Percentiles rank a stretch among this genome's conserved stretches.
These are phyloP conservation scores for Ochromonadaceae sp. DNA, from an alignment of 352 stramenopile species.

Conservation along the genomic window DNA sequence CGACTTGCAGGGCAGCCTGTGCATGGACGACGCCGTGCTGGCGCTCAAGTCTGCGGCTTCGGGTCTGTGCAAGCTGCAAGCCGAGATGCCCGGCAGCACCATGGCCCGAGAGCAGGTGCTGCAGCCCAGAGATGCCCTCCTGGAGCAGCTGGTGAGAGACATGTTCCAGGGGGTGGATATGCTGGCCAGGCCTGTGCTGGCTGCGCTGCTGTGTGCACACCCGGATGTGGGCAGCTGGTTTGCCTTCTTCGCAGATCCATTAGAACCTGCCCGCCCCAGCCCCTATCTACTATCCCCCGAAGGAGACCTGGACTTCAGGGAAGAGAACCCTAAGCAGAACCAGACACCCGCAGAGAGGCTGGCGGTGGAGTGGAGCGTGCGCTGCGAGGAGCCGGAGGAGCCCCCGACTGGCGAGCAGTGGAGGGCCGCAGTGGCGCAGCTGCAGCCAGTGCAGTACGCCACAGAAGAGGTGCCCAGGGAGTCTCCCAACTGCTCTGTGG, in stretches of 20 bases:
- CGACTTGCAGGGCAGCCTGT: neutral
- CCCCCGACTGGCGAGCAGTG: no score
- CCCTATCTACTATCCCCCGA: no score
- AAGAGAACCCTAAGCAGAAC: no score
- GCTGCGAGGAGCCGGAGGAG: no score
- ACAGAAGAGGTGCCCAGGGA: neutral
- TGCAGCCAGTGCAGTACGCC: neutral
- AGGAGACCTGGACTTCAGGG: no score
- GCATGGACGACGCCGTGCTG: constrained; percentile 1
- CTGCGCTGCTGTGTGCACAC: no score
- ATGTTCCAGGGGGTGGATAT: no score
- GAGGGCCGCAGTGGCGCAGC: neutral
- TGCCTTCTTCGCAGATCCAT: neutral
- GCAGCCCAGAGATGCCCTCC: neutral
- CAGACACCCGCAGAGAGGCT: no score
- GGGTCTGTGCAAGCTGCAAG: neutral
- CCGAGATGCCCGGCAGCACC: neutral
- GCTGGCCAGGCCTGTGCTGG: no score
- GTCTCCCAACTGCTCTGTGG: neutral
- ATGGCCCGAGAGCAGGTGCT: no score
- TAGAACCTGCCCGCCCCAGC: no score
- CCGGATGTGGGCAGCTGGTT: neutral
- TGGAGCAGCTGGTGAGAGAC: neutral
- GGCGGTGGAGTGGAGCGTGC: no score
- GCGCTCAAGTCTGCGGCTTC: neutral